These are phyloP conservation scores for Zymoseptoria brevis DNA, from an alignment of 2,329 filamentous ascomycete species.

Conservation along the genomic window DNA sequence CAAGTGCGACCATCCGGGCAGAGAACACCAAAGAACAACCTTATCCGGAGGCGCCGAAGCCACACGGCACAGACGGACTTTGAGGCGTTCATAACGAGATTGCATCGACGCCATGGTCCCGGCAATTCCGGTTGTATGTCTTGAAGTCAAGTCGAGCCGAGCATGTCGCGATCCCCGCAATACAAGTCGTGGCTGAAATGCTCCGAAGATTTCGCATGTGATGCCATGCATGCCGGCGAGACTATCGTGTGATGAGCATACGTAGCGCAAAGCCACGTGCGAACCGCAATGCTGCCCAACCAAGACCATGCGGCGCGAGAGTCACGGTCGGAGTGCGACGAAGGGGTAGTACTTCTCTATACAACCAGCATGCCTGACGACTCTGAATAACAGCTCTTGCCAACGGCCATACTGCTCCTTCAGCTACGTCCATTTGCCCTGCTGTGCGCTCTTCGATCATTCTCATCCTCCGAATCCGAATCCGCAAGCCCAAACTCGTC, in stretches of 20 bases:
- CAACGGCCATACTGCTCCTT: neutral
- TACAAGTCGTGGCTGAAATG: neutral
- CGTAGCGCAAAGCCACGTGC: neutral
- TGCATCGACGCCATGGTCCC: neutral
- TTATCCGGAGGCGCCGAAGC: neutral
- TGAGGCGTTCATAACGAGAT: neutral
- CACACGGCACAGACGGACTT: neutral
- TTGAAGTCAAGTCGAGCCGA: neutral
- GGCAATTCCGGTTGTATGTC: neutral
- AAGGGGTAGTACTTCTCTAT: neutral
- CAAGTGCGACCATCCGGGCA: neutral
- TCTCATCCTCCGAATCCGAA: slow-evolving; percentile 14
- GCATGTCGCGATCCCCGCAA: neutral
- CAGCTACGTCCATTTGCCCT: slow-evolving; percentile 11
- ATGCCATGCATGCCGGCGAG: neutral
- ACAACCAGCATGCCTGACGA: neutral
- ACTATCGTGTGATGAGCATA: neutral
- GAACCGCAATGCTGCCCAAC: neutral
- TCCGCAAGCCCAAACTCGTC: slow-evolving; percentile 14
- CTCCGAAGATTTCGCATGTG: neutral
- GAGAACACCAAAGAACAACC: neutral
- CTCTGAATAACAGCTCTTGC: neutral
- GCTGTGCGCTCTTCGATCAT: slow-evolving; percentile 1
- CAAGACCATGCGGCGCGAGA: neutral
- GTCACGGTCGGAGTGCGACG: neutral